A percentile compares a stretch with the other conserved stretches of the same genome.
Conservation (phyloP, 768 basidiomycete genomes). For the Boletus subcaerulescens region DNA sequence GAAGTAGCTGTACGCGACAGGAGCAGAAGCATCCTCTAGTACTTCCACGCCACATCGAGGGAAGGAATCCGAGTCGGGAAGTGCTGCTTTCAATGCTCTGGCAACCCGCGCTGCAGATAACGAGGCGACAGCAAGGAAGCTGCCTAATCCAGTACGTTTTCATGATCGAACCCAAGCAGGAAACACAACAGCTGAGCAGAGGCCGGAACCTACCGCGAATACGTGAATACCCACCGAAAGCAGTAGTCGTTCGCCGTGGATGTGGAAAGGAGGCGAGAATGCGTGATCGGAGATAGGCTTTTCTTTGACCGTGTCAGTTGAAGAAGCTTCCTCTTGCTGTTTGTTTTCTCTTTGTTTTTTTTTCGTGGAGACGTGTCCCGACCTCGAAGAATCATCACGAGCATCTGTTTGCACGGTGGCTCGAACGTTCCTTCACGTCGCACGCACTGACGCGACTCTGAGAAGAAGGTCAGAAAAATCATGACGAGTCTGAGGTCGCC, state of each 20-base stretch:
- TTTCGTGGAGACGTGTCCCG: conserved; percentile 8
- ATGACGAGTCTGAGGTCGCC: neutral
- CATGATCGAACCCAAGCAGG: conserved; percentile 8
- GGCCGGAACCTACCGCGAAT: conserved; percentile 15
- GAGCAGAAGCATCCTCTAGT: conserved; percentile 22
- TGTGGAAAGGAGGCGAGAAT: conserved; percentile 38
- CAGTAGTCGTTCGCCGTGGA: conserved; percentile 50
- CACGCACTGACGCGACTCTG: conserved; percentile 13
- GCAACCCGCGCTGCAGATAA: conserved; percentile 12
- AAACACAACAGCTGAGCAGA: conserved; percentile 1
- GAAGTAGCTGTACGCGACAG: conserved; percentile 11
- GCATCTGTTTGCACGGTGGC: neutral
- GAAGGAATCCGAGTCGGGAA: conserved; percentile 11
- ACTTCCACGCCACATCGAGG: conserved; percentile 15
- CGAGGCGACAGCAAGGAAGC: conserved; percentile 13
- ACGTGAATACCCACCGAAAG: conserved; percentile 54
- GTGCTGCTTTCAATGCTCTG: neutral
- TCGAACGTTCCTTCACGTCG: neutral
- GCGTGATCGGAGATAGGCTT: conserved; percentile 31
- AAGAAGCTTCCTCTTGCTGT: conserved; percentile 1
- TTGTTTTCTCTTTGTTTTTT: neutral
- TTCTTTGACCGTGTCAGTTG: conserved; percentile 9
- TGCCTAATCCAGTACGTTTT: conserved; percentile 14
- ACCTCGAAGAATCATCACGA: neutral
- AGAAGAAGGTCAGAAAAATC: neutral